Base-by-base conservation (phyloP, 2,329 filamentous ascomycete species). In the Epichloe baconii region DNA sequence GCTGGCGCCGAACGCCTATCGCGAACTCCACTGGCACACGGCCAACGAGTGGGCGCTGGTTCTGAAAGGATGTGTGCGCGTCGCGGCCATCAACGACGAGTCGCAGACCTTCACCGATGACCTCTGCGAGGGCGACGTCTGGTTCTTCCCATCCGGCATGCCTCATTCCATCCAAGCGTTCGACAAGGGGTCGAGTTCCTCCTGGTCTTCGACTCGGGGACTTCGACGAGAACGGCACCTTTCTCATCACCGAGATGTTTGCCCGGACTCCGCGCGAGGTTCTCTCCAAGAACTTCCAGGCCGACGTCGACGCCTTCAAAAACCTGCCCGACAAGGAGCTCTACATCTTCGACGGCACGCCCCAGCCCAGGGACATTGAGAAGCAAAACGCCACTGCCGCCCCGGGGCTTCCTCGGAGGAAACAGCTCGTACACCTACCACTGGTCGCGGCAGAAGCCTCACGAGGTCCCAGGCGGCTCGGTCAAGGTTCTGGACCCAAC, bases 21-120 rank as follows among this genome's bases (percentile, higher is more conserved):
- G 81, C 19, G 80, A 84, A 60, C 65, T 84, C 21, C 81, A 85
- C 56, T 85, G 77, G 77, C 78, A 81, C 56, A 76, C 72, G 38
- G 70, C 74, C 40, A 71, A 66, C 46, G 68, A 78, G 56, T 78
- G 75, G 75, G 67, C 72, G 0, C 64, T 78, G 5, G 65, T 81
- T 11, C 66, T 78, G 15, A 77, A 77, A 52, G 78, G 78, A 0
- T 71, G 69, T 41, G 74, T 75, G 2, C 69, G 74, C 5, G 64
- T 81, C 1, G 66, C 71, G 6, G 71, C 77, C 1, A 68, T 81
- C 42, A 72, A 80, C 53, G 69, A 76, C 42, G 68, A 76, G 10
- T 75, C 76, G 1, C 61, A 68, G 44, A 71, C 64, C 8, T 74
- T 75, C 47, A 62, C 72, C 38, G 71, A 76, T 50, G 71, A 76